Base-by-base conservation (phyloP, 169 alveolate species). In the Plasmodium sp. region DNA sequence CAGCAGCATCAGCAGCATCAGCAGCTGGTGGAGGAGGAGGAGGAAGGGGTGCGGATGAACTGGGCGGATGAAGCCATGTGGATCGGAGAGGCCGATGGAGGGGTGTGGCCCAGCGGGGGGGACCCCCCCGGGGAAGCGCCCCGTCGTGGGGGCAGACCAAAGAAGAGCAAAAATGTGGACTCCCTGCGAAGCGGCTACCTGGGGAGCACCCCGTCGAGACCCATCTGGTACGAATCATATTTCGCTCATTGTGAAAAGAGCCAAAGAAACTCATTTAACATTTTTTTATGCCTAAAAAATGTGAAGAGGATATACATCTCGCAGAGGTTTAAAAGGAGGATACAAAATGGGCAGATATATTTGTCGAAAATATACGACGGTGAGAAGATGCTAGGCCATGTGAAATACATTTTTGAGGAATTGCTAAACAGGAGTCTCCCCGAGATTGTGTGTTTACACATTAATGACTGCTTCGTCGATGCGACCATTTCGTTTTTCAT, bases 381-480 rank as follows among this genome's bases (percentile, higher is more conserved):
- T 22, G 67, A 16, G 39, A 85, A 77, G 43, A 56, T 85, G 86
- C 33, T 85, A 36, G 2, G 54, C 3, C 81, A 85, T 85, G 80
- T 85, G 36, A 85, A 85, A 45, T 85, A 85, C 71, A 36, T 85
- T 34, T 85, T 85, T 27, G 45, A 54, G 31, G 67, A 85, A 67
- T 27, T 85, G 67, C 9, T 85, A 43, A 85, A 41, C 34, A 85
- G 81, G 31, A 33, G 74, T n/a, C 5, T 85, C 9, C 39, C 81
- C 7, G 81, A 85, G 58, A 85, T 85, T 34, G 45, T 33, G 2
- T 34, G 82, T 31, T 4, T 85, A 74, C 81, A 85, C 80, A 75
- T 85, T 34, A 85, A 85, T 75, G 85, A 85, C 77, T 85, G 93
- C 71, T 85, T 85, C 72, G 16, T 85, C n/a, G 80, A 85, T 75